Evolutionary conservation across 2,329 filamentous ascomycete genomes (phyloP), one percentile per base, ranked within the genome.

Genomic region (Verticillium nonalfalfae): DNA sequence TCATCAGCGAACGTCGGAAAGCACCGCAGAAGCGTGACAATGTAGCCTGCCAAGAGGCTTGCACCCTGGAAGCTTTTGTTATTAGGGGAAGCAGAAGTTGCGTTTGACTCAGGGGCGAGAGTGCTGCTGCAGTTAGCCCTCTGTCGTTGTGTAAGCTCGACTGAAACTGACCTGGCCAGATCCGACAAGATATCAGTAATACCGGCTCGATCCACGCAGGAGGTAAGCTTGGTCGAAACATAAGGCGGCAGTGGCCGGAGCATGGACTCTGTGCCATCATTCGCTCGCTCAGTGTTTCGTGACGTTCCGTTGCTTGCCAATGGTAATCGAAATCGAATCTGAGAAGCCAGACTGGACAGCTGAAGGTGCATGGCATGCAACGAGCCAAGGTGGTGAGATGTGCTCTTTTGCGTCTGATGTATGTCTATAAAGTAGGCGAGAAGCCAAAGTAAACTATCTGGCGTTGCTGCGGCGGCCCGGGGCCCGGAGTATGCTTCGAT

Each of bases 1-100:
- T 97, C 93, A 69, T 97, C 93, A 3, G 88, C 88, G 62, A 86
- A 84, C 7, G 82, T 79, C 9, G 94, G 93, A 66, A 98, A 98
- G 68, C 93, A 93, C 62, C 90, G 86, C 4, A 98, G 79, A 3
- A 99, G 78, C 0, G 91, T 93, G 45, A 98, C 79, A 2, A 93
- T 91, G 71, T 97, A 98, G 34, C 90, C 91, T 13, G 94, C 92
- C 45, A 97, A 79, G 13, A 91, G 78, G 66, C 89, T 90, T 2
- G 63, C 59, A 5, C 70, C 71, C 21, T 72, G 68, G n/a, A 72
- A 68, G 11, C 73, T 69, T 50, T 71, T 68, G 7, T 57, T 66
- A 39, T 69, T 70, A 6, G 74, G 71, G n/a, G 18, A 21, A 26
- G 4, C 11, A 18, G 9, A 10, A 11, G n/a, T 21, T 10, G 21